Evolutionary conservation across 2,329 filamentous ascomycete species (phyloP), one percentile per base, ranked within the genome.

Genomic region (Aspergillus sp.): DNA sequence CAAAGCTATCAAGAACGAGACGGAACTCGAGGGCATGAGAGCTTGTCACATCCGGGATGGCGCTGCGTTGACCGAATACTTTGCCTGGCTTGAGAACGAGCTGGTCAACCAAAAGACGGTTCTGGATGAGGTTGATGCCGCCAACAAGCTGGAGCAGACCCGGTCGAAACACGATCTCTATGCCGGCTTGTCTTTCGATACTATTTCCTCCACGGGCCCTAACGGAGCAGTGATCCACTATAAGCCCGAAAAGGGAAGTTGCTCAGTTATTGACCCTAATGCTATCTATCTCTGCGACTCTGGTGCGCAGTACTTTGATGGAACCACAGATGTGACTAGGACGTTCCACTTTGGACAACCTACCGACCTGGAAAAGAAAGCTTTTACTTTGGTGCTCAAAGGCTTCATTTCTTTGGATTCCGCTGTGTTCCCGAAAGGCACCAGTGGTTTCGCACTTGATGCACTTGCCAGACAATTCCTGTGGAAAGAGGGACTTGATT

Each of bases 181-280:
- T 56, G 84, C 84, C 30, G 91, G 91, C 4, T 70, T 96, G 11
- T 95, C 88, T 0, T 98, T 98, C 52, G 79, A 86, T 45, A 96
- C 91, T 2, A 98, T 98, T 40, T 96, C 89, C 1, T 93, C 88
- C 0, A 95, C 86, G 0, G 91, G 91, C 2, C 66, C 89, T 2
- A 94, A 91, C 56, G 91, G 86, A 36, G 91, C 91, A 4, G 75
- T 98, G 8, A 98, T 98, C 36, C 91, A 98, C 57, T 98, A 98
- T 67, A 83, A 82, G 46, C 88, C 91, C 0, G 84, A 94, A 53
- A 77, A 74, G 34, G 86, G 82, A 13, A 80, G 71, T 41, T 96
- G 89, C 61, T 75, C 86, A 6, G 66, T 74, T 16, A 86, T 98
- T 47, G 86, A 98, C 45, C 85, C 86, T 0, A 76, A 78, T 5